Evolutionary conservation across 1,284 basidiomycete species (phyloP).

Genomic region (Sphaerobolus stellatus): DNA sequence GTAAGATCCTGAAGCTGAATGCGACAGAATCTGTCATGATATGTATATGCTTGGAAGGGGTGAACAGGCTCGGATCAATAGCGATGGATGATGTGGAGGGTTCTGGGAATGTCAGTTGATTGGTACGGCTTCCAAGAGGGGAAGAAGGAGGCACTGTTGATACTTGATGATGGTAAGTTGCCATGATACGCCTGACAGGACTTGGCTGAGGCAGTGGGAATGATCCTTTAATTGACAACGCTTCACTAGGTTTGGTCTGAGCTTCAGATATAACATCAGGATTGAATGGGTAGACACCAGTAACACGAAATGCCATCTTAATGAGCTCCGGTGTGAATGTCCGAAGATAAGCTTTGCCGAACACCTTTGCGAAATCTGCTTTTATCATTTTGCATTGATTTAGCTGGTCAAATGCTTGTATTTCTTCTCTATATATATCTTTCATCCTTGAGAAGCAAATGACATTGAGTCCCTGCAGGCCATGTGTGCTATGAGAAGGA

Average conservation of each 20-base stretch:
- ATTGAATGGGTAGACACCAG: constrained; percentile 34
- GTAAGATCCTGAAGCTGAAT: constrained; percentile 2
- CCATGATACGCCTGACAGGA: constrained; percentile 15
- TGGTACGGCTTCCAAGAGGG: neutral
- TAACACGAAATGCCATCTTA: constrained; percentile 28
- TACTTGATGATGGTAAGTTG: neutral
- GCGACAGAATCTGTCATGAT: neutral
- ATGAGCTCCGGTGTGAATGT: constrained; percentile 25
- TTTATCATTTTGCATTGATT: constrained; percentile 22
- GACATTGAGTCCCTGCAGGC: constrained; percentile 40
- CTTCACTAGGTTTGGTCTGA: constrained; percentile 17
- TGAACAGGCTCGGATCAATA: constrained; percentile 11
- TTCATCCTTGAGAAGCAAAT: constrained; percentile 36
- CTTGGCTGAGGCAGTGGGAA: constrained; percentile 18
- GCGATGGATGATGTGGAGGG: neutral
- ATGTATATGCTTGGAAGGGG: constrained; percentile 4
- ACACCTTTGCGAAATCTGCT: constrained; percentile 26
- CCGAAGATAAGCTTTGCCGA: constrained; percentile 23
- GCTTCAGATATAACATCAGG: constrained; percentile 14
- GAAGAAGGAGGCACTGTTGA: neutral
- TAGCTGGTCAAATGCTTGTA: constrained; percentile 20
- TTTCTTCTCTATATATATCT: constrained; percentile 14
- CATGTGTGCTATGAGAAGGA: constrained; percentile 41
- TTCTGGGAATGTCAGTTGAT: neutral
- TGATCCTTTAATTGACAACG: constrained; percentile 13